Evolutionary conservation across 2,329 filamentous ascomycete species (phyloP).

Genomic region (Calonectria hongkongensis): DNA sequence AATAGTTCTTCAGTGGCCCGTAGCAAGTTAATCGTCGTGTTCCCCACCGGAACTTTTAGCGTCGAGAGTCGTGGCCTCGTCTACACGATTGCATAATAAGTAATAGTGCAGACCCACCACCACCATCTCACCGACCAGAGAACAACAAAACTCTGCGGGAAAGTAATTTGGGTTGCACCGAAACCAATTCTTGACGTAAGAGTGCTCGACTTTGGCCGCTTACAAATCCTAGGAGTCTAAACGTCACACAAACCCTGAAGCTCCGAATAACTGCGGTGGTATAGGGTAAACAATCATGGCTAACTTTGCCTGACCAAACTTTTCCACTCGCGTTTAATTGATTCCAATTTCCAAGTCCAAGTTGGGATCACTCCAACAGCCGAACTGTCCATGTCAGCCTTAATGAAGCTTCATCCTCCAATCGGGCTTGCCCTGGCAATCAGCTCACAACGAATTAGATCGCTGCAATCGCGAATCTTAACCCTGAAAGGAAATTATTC

Average conservation of each 20-base stretch:
- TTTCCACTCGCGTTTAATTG: no score
- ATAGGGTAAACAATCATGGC: background rate
- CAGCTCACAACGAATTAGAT: background rate
- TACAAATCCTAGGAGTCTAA: background rate
- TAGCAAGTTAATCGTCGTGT: background rate
- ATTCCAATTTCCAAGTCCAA: background rate
- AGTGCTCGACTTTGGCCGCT: background rate
- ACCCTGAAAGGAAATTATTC: conserved; percentile 24
- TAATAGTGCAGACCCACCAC: conserved; percentile 7
- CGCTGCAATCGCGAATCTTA: background rate
- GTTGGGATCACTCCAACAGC: background rate
- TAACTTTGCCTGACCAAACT: no score
- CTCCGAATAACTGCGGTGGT: no score
- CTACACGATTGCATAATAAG: conserved; percentile 13
- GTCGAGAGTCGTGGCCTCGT: background rate
- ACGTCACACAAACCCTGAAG: background rate
- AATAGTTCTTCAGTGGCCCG: conserved; percentile 2
- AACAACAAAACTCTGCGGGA: background rate
- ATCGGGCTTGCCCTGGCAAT: background rate
- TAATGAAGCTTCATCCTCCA: background rate
- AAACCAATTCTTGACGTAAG: conserved; percentile 1
- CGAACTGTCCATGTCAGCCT: background rate
- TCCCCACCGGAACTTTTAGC: conserved; percentile 12
- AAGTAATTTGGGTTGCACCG: conserved; percentile 5
- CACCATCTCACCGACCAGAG: background rate